phyloP scores from a whole-genome alignment of 805 yeast genomes.

The Jamesozyma lodderae region DNA sequence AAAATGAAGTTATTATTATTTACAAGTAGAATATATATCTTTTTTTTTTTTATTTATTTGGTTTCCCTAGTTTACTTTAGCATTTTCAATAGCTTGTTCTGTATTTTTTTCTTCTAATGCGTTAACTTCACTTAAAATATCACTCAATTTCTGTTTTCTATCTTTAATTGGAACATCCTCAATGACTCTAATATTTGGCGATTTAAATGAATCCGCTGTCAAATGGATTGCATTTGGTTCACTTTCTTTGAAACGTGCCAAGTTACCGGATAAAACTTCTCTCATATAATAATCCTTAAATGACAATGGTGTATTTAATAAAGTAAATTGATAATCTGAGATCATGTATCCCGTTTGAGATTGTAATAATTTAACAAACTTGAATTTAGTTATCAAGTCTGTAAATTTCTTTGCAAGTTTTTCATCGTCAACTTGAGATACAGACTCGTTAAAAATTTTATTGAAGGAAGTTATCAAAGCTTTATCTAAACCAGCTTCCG shows the following conservation, averaged over 20 bases:
- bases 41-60: background rate
- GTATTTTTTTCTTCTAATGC: constrained; percentile 22
- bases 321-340: constrained; percentile 32
- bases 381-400: constrained; percentile 30
- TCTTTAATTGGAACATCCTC: constrained; percentile 37
- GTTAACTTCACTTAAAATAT: constrained; percentile 40
- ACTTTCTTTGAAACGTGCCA: constrained; percentile 43
- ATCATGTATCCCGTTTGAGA: constrained; percentile 31
- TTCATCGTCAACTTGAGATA: constrained; percentile 9
- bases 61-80: constrained; percentile 3
- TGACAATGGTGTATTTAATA: constrained; percentile 22
- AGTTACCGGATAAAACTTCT: constrained; percentile 27
- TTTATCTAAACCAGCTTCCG: constrained; percentile 22
- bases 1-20: too few species aligned
- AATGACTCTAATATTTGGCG: constrained; percentile 38
- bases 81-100: constrained; percentile 20
- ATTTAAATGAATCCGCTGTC: constrained; percentile 43
- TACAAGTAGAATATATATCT: background rate
- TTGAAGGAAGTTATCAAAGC: constrained; percentile 15
- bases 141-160: constrained; percentile 38
- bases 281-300: constrained; percentile 23
- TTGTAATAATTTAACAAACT: constrained; percentile 30
- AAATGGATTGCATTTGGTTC: constrained; percentile 70
- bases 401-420: constrained; percentile 17
- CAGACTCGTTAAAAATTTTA: constrained; percentile 1